Conservation (phyloP, 2,329 filamentous ascomycete genomes). For the Colletotrichum coccodes region DNA sequence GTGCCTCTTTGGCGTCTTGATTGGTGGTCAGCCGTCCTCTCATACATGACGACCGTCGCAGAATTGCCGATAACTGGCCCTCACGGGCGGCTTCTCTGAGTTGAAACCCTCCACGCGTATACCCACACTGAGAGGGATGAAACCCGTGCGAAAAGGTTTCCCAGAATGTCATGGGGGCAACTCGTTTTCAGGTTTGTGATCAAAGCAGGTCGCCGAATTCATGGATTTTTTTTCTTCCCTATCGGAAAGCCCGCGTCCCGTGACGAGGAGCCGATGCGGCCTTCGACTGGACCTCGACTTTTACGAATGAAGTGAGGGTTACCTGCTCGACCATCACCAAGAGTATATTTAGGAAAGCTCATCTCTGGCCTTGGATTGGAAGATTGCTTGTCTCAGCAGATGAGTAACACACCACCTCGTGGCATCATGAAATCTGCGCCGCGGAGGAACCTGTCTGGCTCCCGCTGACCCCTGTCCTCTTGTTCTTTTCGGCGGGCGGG, state of each 20-base stretch:
- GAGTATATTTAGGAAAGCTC: neutral
- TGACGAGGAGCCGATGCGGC: constrained; percentile 28
- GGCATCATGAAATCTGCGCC: constrained; percentile 21
- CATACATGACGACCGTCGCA: constrained; percentile 13
- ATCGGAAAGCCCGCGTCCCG: constrained; percentile 22
- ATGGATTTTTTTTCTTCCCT: too few relatives aligned
- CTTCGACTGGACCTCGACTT: neutral
- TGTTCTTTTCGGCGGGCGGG: constrained; percentile 9
- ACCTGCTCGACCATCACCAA: constrained; percentile 12
- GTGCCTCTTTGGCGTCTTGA: constrained; percentile 21
- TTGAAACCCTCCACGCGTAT: constrained; percentile 2
- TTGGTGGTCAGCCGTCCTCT: constrained; percentile 24
- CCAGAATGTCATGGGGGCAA: neutral
- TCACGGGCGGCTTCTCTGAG: neutral
- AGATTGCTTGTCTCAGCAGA: constrained; percentile 11
- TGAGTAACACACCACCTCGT: constrained; percentile 27
- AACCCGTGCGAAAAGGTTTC: neutral
- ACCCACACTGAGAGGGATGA: neutral
- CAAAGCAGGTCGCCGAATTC: neutral
- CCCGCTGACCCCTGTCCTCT: constrained; percentile 29
- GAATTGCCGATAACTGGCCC: constrained; percentile 24
- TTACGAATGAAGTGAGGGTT: constrained; percentile 17
- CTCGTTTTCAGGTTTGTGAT: neutral
- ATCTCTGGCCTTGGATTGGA: constrained; percentile 23
- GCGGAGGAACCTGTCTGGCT: constrained; percentile 12